Evolutionary conservation across 2,329 filamentous ascomycete species (phyloP), one percentile per base, ranked within the genome.

Genomic region (Parastagonospora avenae): DNA sequence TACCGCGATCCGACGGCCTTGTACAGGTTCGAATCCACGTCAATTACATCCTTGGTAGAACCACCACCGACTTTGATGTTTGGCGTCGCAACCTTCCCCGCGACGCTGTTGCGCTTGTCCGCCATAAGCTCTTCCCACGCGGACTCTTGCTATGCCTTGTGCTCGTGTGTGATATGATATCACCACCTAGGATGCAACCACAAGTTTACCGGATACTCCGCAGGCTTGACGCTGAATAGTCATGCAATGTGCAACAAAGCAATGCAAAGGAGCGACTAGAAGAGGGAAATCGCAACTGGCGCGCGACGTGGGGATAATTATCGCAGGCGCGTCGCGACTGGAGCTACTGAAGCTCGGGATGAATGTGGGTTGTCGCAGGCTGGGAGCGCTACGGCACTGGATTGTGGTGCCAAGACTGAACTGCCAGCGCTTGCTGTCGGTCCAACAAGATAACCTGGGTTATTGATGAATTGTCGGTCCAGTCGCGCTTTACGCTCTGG

Each of bases 1-100:
- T 77, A 86, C 84, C 82, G 81, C 58, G 82, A 81, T 58, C 85
- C 85, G 67, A 87, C 81, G 42, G 82, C 82, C 71, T 82, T 83
- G 70, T 79, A 81, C 65, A 87, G 72, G 44, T 79, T 79, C 49
- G 79, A 79, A 48, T 85, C 80, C 39, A 77, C 69, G 64, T 80
- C 75, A 59, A 79, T 76, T 64, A 77, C 77, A 50, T 76, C 74
- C 54, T 77, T 73, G 54, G 64, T 67, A 50, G 72, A 65, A 52
- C 66, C 74, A 50, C 71, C 61, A 51, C 68, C 74, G 46, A 74
- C 66, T 69, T 81, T 82, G 43, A 66, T 47, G 54, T 63, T 63
- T 16, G 80, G 79, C 32, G 79, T 79, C 45, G 79, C 80, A 53
- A 80, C 76, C 75, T 82, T 85, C 35, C 76, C 79, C 59, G 77